A percentile compares a stretch with the other conserved stretches of the same genome.
Evolutionary conservation across 2,329 filamentous ascomycete genomes (phyloP).

Genomic region (Arthroderma sp.): DNA sequence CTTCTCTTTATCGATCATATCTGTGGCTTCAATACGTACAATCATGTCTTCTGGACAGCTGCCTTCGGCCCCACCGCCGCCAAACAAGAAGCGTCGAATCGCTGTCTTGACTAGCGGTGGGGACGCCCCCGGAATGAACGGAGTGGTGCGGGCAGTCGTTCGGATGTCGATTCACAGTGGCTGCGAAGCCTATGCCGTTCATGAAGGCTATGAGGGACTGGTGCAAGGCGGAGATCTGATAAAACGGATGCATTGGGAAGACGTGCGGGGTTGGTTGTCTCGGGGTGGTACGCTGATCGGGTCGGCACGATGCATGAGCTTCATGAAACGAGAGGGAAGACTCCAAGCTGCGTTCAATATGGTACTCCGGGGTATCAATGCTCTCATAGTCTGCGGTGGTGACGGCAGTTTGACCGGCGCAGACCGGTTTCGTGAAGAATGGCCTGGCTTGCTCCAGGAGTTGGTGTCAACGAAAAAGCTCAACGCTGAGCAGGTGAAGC

Average conservation of each 20-base stretch:
- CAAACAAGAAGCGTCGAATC: constrained; percentile 42
- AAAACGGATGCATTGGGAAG: constrained; percentile 75
- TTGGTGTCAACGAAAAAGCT: constrained; percentile 63
- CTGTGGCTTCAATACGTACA: no score
- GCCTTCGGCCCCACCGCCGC: constrained; percentile 14
- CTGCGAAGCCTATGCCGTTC: constrained; percentile 68
- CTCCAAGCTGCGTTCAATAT: constrained; percentile 85
- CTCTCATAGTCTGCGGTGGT: constrained; percentile 90
- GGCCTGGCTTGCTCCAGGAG: constrained; percentile 77
- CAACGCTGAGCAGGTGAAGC: constrained; percentile 54
- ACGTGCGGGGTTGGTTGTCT: constrained; percentile 86
- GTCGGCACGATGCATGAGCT: constrained; percentile 82
- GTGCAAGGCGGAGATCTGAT: constrained; percentile 84
- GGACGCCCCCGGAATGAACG: constrained; percentile 92
- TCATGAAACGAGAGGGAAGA: constrained; percentile 77
- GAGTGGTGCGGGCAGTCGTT: constrained; percentile 76
- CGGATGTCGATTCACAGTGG: constrained; percentile 78
- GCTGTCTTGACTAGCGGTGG: constrained; percentile 90
- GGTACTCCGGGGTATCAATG: constrained; percentile 83
- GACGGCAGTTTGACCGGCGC: constrained; percentile 93
- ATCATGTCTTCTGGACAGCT: no score
- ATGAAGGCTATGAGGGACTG: constrained; percentile 92
- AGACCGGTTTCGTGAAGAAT: constrained; percentile 83
- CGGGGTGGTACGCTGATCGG: constrained; percentile 94
- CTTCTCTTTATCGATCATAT: no score